A percentile compares a stretch with the other conserved stretches of the same genome.
These are phyloP conservation scores for Penicillium sp. DNA, from an alignment of 2,329 filamentous ascomycete species.

Conservation along the genomic window DNA sequence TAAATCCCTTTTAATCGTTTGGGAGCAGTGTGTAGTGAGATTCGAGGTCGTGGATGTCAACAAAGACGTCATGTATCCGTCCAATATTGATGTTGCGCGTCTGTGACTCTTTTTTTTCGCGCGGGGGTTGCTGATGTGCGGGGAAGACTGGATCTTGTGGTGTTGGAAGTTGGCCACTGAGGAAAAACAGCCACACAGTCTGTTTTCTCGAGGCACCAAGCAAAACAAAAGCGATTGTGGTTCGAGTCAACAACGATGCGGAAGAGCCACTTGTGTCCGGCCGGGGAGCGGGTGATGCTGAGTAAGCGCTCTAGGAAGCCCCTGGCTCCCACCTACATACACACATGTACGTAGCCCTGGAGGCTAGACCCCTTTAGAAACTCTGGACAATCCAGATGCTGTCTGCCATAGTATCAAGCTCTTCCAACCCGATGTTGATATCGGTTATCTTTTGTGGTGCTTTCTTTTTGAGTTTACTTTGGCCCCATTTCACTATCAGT, in stretches of 20 bases:
- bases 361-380: too few species aligned
- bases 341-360: too few species aligned
- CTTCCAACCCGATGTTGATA: too few species aligned
- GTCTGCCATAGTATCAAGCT: too few species aligned
- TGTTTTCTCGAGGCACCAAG: conserved; percentile 8
- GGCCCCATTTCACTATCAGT: too few species aligned
- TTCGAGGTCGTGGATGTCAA: conserved; percentile 28
- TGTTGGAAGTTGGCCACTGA: neutral
- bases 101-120: conserved; percentile 16
- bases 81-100: conserved; percentile 17
- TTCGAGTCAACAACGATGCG: conserved; percentile 24
- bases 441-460: too few species aligned
- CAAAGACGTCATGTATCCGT: conserved; percentile 38
- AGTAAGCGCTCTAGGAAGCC: conserved; percentile 21
- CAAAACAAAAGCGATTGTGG: conserved; percentile 12
- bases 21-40: conserved; percentile 9
- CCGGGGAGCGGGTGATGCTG: conserved; percentile 14
- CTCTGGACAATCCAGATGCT: too few species aligned
- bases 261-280: conserved; percentile 34
- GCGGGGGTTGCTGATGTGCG: conserved; percentile 5
- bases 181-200: conserved; percentile 1
- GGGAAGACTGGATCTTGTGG: neutral
- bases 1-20: conserved; percentile 5
- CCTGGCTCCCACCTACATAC: too few species aligned
- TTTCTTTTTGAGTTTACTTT: too few species aligned